Base-by-base conservation (phyloP, 2,329 filamentous ascomycete genomes). In the Gyromitra esculenta region DNA sequence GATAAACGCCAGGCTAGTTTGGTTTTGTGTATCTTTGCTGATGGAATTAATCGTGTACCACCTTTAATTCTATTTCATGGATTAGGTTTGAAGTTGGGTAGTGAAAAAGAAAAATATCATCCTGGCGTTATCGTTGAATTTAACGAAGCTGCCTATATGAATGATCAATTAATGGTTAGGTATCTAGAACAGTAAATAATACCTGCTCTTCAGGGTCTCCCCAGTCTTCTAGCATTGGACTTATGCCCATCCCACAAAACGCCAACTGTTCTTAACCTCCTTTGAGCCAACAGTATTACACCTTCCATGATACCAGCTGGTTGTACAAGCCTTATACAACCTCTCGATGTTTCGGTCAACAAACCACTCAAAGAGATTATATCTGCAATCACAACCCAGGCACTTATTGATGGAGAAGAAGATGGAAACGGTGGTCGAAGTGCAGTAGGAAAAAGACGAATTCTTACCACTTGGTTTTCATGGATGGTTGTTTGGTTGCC, bases 1-100 rank as follows among this genome's bases (percentile, higher is more conserved):
- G 72, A 74, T 62, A 76, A 74, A 60, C 15, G 63, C 1, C 72
- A 79, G 54, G 77, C 64, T 5, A 76, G 56, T 39, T 48, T 75
- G 6, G 57, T 69, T 5, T 18, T 74, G 11, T 60, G 54, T 41
- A 21, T 69, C 3, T 73, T 75, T 73, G 45, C 52, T 25, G 39
- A 70, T 70, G 18, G 54, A 21, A n/a, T 68, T 8, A 43, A 25
- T 37, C 7, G 64, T 15, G 41, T 74, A 7, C 31, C 25, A n/a
- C 43, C 21, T 3, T n/a, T 68, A 5, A 54, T 62, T n/a, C 41
- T 68, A 5, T 74, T 74, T 63, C 25, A 67, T 31, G 62, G 62
- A 8, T 9, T 7, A 18, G 59, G 13, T 43, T 21, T 6, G 13
- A 63, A 6, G 7, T 63, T 41, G 54, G 11, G n/a, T 43, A 43